Percentiles rank a stretch among this genome's conserved stretches.
phyloP scores from a whole-genome alignment of 2,329 filamentous ascomycete species.

The Phaeosphaeria sp. region DNA sequence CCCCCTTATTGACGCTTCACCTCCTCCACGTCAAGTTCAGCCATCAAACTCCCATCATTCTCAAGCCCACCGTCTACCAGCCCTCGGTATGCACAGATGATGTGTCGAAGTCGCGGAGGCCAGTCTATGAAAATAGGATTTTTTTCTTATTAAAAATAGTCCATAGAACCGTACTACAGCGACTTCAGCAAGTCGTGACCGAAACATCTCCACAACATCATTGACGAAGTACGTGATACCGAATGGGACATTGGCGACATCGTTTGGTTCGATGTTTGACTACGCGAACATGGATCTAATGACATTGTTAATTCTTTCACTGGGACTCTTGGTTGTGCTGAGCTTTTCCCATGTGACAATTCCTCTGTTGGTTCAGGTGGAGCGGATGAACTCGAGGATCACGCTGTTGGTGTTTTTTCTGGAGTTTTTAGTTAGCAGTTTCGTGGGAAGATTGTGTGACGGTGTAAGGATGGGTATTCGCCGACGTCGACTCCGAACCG shows the following conservation, averaged over 20 bases:
- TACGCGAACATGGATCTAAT: constrained; percentile 46
- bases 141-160: constrained; percentile 60
- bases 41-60: constrained; percentile 57
- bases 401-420: constrained; percentile 47
- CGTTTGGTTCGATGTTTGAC: constrained; percentile 4
- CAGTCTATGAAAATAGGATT: constrained; percentile 62
- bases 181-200: constrained; percentile 56
- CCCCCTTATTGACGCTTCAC: constrained; percentile 43
- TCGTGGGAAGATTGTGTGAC: neutral
- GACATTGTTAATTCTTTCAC: constrained; percentile 49
- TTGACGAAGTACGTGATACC: constrained; percentile 65
- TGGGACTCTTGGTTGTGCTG: constrained; percentile 49
- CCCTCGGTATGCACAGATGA: constrained; percentile 52
- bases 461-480: constrained; percentile 8
- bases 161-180: constrained; percentile 63
- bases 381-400: constrained; percentile 36
- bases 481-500: constrained; percentile 48
- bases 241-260: constrained; percentile 16
- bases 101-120: constrained; percentile 56
- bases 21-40: constrained; percentile 46
- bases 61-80: constrained; percentile 52
- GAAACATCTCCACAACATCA: constrained; percentile 63
- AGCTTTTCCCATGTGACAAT: constrained; percentile 45
- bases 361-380: constrained; percentile 18
- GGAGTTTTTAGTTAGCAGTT: neutral